Conservation (phyloP, 495 filamentous ascomycete species). For the Penicillium antarcticum region DNA sequence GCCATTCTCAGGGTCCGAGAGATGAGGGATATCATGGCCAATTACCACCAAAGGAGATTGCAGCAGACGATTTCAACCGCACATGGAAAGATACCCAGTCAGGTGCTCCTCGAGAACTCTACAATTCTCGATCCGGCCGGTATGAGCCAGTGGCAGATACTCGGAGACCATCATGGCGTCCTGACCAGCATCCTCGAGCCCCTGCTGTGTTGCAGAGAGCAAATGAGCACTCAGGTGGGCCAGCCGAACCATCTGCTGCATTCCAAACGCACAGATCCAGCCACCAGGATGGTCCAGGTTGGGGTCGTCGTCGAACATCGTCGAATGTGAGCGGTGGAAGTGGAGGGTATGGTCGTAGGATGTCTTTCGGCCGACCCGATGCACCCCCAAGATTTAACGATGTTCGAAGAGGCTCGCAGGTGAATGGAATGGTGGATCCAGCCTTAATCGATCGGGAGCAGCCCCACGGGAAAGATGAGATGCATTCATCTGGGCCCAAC, state of each 20-base stretch:
- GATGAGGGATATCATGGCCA: constrained; percentile 28
- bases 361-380: constrained; percentile 52
- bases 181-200: constrained; percentile 64
- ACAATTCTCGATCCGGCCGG: constrained; percentile 88
- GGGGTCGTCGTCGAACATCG: constrained; percentile 79
- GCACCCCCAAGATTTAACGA: constrained; percentile 44
- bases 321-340: constrained; percentile 94
- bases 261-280: constrained; percentile 77
- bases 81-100: constrained; percentile 72
- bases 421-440: constrained; percentile 37
- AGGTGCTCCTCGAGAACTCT: constrained; percentile 70
- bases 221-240: constrained; percentile 55
- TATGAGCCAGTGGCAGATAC: constrained; percentile 84
- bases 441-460: constrained; percentile 25
- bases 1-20: constrained; percentile 24
- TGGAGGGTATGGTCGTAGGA: constrained; percentile 59
- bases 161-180: constrained; percentile 64
- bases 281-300: constrained; percentile 62
- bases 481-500: constrained; percentile 18
- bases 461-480: constrained; percentile 23
- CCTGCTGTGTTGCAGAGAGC: constrained; percentile 79
- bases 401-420: constrained; percentile 43
- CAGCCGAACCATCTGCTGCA: constrained; percentile 89
- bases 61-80: constrained; percentile 90
- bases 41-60: constrained; percentile 73